Base-by-base conservation (phyloP, 2,329 filamentous ascomycete species). In the Orbilia brochopaga region DNA sequence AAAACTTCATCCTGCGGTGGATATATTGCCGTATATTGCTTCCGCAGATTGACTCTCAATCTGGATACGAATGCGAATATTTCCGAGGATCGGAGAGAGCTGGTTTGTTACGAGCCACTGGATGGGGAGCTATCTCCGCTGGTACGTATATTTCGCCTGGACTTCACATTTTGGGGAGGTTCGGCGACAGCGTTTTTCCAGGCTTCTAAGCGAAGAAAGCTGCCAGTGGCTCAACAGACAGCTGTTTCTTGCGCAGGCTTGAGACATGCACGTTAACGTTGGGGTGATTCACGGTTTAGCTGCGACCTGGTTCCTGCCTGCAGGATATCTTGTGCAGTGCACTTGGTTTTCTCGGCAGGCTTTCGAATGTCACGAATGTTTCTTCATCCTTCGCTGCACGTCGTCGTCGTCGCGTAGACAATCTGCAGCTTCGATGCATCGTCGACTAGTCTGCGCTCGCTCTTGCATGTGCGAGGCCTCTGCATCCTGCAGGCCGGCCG, bases 391-490 rank as follows among this genome's bases (percentile, higher is more conserved):
- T 32, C 27, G 27, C 27, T 32, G 8, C 44, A 10, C 19, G n/a
- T 48, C n/a, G n/a, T 21, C 44, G 44, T 48, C 44, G 44, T 48
- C 44, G 19, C 19, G 44, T 48, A 48, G 44, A 48, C 44, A 19
- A 48, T 21, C 19, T 48, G 44, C 37, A 42, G 37, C 15, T 21
- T 48, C 44, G 44, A 23, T n/a, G n/a, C n/a, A n/a, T n/a, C n/a
- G n/a, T n/a, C n/a, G n/a, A n/a, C n/a, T n/a, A n/a, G n/a, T n/a
- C 19, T 4, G 27, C 27, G 27, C 44, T 21, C 7, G 8, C 17
- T 48, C n/a, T 23, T 10, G 44, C 44, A 19, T 48, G 7, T 19
- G 44, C 44, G 17, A 19, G 44, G 19, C 19, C 6, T 23, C 15
- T 48, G 44, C 44, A 48, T 6, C 7, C 5, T 21, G 8, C 7